Base-by-base conservation (phyloP, 345 rosid genomes). In the Citrus hindsii region DNA sequence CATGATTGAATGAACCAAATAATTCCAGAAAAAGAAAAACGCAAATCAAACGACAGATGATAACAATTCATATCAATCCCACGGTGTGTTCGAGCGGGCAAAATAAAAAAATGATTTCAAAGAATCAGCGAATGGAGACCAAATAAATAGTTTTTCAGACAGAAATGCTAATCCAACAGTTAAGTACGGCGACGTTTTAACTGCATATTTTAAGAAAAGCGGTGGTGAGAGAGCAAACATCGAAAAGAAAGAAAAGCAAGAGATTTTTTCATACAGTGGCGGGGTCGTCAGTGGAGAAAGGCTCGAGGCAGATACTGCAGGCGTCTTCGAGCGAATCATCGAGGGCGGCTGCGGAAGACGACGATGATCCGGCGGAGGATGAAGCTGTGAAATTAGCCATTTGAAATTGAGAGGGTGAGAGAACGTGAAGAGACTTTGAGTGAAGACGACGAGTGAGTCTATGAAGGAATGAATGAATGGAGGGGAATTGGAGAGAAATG, bases 221-320 rank as follows among this genome's bases (percentile, higher is more conserved):
- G n/a, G 19, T 3, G 5, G 18, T 25, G 19, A 35, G 37, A 35
- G 13, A 18, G 19, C 7, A 27, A 38, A 38, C 9, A 27, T 4
- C 24, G 21, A 9, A 12, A 24, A 24, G n/a, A 16, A 61, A 38
- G 21, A 22, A 33, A 16, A 25, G 59, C 32, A 69, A 79, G 42
- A 12, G 51, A 46, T 46, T 12, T 46, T 35, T 12, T 62, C 80
- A 28, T 77, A 92, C 98, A 80, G 96, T 85, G 78, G 87, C 80
- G 73, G 98, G 98, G 46, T 92, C 86, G 16, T 87, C 89, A 38
- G 80, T 24, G 70, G 89, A 79, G 89, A 92, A 94, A 79, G 92
- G 81, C 75, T 94, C 97, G 79, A 94, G 92, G 78, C 98, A 94
- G 87, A 94, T 91, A 85, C 98, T 92, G 81, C 98, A 94, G 27